Evolutionary conservation across 164 flowering plant species (phyloP).

Genomic region (Litsea cubeba): DNA sequence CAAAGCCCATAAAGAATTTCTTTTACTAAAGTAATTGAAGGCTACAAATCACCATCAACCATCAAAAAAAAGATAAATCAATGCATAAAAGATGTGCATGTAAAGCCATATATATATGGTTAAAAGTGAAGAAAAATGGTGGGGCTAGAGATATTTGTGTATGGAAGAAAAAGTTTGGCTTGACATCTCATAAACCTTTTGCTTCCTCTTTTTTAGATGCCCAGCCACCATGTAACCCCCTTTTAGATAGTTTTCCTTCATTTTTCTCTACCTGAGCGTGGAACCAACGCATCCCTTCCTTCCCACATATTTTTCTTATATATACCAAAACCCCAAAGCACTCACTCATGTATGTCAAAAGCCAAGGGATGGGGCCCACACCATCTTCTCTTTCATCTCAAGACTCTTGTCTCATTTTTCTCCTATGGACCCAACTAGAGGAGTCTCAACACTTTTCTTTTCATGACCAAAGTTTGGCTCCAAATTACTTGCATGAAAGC

Average conservation of each 20-base stretch:
- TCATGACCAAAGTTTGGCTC: not conserved
- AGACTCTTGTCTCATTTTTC: slow-evolving; percentile 19
- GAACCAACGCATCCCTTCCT: slow-evolving; percentile 62
- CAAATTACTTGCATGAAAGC: not conserved
- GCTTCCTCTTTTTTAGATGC: slow-evolving; percentile 48
- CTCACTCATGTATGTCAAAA: slow-evolving; percentile 57
- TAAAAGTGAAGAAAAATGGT: slow-evolving; percentile 11
- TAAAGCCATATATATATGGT: not conserved
- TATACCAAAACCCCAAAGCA: slow-evolving; percentile 42
- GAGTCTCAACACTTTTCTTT: slow-evolving; percentile 35
- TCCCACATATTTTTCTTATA: slow-evolving; percentile 40
- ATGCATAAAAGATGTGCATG: too few species aligned
- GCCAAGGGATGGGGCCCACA: slow-evolving; percentile 35
- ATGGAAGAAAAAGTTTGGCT: slow-evolving; percentile 43
- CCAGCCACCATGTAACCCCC: slow-evolving; percentile 41
- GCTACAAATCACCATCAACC: too few species aligned
- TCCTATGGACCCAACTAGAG: slow-evolving; percentile 24
- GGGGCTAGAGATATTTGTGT: slow-evolving; percentile 27
- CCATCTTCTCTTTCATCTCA: slow-evolving; percentile 17
- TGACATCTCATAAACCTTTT: slow-evolving; percentile 27
- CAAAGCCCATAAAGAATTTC: too few species aligned
- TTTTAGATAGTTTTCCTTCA: slow-evolving; percentile 1
- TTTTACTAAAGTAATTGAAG: too few species aligned
- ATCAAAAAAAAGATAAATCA: too few species aligned
- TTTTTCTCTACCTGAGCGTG: slow-evolving; percentile 42